A percentile compares a stretch with the other conserved stretches of the same genome.
phyloP scores from a whole-genome alignment of 768 basidiomycete genomes.

The Trametes maxima region DNA sequence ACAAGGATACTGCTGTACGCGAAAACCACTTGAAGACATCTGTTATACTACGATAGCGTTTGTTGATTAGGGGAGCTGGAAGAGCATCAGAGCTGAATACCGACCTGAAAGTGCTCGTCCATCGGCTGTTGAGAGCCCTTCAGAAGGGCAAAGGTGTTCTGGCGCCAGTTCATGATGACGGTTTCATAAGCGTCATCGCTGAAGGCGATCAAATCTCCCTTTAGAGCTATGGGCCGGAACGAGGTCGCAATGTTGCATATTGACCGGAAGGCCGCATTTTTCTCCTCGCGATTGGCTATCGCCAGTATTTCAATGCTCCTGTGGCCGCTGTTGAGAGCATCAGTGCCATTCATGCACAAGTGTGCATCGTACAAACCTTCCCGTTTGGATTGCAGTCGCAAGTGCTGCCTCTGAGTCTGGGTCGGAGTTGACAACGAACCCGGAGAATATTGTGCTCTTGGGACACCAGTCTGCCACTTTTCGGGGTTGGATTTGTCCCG shows the following conservation, averaged over 20 bases:
- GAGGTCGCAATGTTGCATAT: constrained; percentile 35
- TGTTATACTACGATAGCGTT: constrained; percentile 42
- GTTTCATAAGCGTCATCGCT: constrained; percentile 55
- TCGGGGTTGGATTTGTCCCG: background rate
- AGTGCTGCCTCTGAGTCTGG: constrained; percentile 46
- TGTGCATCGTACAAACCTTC: constrained; percentile 3
- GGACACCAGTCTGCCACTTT: constrained; percentile 49
- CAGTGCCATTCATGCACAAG: background rate
- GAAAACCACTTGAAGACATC: constrained; percentile 55
- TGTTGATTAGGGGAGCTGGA: background rate
- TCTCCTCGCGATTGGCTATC: constrained; percentile 24
- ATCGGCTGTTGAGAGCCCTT: constrained; percentile 38
- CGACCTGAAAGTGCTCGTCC: constrained; percentile 37
- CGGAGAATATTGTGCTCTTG: constrained; percentile 53
- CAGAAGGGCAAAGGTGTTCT: constrained; percentile 48
- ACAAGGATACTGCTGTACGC: constrained; percentile 51
- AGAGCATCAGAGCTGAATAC: background rate
- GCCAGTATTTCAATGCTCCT: constrained; percentile 36
- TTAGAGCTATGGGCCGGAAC: constrained; percentile 50
- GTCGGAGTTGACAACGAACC: constrained; percentile 53
- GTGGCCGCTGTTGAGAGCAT: constrained; percentile 18
- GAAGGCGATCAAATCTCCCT: constrained; percentile 55
- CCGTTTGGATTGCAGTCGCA: constrained; percentile 47
- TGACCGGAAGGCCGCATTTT: constrained; percentile 2
- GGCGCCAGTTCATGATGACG: constrained; percentile 58